Evolutionary conservation across 441 rosid genomes (phyloP), one percentile per base, ranked within the genome.

Genomic region (Syzygium malaccense): DNA sequence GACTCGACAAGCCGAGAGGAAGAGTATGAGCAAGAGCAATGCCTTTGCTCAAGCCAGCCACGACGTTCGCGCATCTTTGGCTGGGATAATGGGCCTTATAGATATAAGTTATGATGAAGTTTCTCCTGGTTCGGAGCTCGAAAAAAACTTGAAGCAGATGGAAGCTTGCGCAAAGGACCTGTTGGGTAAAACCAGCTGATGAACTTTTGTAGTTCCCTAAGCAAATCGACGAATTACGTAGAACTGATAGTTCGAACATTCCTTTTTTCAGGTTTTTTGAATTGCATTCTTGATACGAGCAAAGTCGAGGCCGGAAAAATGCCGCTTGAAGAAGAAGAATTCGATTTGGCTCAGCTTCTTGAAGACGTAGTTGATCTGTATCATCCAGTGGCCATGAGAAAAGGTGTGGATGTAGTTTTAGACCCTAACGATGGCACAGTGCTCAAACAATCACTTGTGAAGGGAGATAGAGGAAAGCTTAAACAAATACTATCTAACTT

Each of bases 281-380:
- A 94, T 91, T 92, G 95, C 53, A 91, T 96, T 84, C 95, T 96
- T 55, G 98, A 96, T 86, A 92, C 91, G 51, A 97, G 99, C 93
- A 97, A 96, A 91, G 93, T 96, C 30, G 99, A 96, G 91, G 97
- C 96, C 4, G 98, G 97, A 2, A 96, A 95, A 91, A 93, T 96
- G 96, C 93, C 93, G 19, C 90, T 97, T 54, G 94, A 93, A 55
- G 97, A 94, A 87, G 95, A 95, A 88, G 98, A 95, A 64, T 97
- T 97, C 68, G 90, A 95, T 90, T 58, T 97, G 54, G 93, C 92
- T 1, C 87, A 89, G 20, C 93, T 96, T 79, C 88, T 97, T 60
- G 98, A 97, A 90, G 94, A 94, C 62, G 93, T 88, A 23, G 95
- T 90, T 37, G 96, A 96, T 89, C 88, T 93, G 78, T 96, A 85